Percentiles rank a stretch among this genome's conserved stretches.
These are phyloP conservation scores for Arxiozyma heterogenica DNA, from an alignment of 1,139 yeast genomes.

Conservation along the genomic window DNA sequence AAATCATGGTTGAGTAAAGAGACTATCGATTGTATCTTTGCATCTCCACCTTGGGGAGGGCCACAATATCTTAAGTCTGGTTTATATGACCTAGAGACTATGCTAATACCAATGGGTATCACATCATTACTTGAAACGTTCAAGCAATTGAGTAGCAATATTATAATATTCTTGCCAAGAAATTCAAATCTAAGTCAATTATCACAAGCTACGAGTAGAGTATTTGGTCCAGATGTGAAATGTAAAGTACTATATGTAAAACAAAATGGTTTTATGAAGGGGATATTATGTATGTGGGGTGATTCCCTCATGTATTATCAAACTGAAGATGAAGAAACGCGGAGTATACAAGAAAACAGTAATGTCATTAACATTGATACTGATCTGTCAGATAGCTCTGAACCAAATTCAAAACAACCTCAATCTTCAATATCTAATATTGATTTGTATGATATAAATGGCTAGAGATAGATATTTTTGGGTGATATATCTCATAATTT, in stretches of 20 bases:
- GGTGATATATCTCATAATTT: not conserved
- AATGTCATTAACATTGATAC: not conserved
- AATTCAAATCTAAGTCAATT: slow-evolving; percentile 55
- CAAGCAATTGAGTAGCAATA: slow-evolving; percentile 39
- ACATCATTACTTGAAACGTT: slow-evolving; percentile 39
- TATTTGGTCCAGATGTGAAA: slow-evolving; percentile 39
- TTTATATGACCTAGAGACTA: slow-evolving; percentile 39
- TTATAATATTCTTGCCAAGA: slow-evolving; percentile 70
- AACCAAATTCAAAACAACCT: not conserved
- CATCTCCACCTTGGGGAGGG: slow-evolving; percentile 98
- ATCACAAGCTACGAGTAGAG: slow-evolving; percentile 36
- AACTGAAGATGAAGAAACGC: slow-evolving; percentile 2
- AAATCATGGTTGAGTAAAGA: slow-evolving; percentile 13
- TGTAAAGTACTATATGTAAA: slow-evolving; percentile 44
- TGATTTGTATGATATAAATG: slow-evolving; percentile 19
- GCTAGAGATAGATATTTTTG: slow-evolving; percentile 7
- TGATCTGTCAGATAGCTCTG: not conserved
- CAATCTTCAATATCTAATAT: not conserved
- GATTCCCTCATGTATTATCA: slow-evolving; percentile 23
- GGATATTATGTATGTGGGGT: slow-evolving; percentile 56
- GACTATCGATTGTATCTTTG: slow-evolving; percentile 57
- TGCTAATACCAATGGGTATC: slow-evolving; percentile 42
- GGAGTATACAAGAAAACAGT: not conserved
- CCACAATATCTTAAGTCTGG: slow-evolving; percentile 46
- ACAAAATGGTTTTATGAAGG: slow-evolving; percentile 41